Evolutionary conservation across 192 early-diverging fungal genomes (phyloP), one percentile per base, ranked within the genome.

Genomic region (Entrophospora sp.): DNA sequence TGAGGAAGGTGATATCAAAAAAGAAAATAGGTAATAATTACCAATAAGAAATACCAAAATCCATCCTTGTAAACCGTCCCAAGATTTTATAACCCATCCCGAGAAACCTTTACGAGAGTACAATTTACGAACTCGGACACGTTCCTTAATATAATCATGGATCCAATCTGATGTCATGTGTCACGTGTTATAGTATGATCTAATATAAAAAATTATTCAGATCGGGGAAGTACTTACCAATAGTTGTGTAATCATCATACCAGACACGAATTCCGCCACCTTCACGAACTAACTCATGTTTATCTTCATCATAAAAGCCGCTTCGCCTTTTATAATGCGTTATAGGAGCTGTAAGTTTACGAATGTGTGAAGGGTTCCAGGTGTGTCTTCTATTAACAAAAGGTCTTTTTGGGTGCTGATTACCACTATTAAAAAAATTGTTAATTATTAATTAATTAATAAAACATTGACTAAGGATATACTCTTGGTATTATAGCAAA

Each of bases 1-100:
- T 13, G 31, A 35, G 8, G 32, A 40, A 22, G 14, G 18, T 30
- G 13, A 14, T 1, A 57, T 49, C 42, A 13, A 5, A 30, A n/a
- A 20, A 40, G 6, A 40, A 62, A n/a, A 36, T 31, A 4, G 77
- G 52, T 76, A 30, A 53, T 14, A 61, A 71, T 70, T 79, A 70
- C 91, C 91, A 18, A 90, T 85, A 4, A 90, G 53, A 8, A 83
- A 79, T 5, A 95, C 81, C 5, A 97, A 84, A 58, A 92, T 73
- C 95, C 93, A 95, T 2, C 89, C 81, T 71, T 93, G 89, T 28
- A 77, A 72, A 20, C 86, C 78, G 42, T 94, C 89, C 70, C 80
- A 87, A 1, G 77, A 77, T 28, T 77, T 69, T 20, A 59, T 53
- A 16, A 76, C 37, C 64, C 77, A 78, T 49, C 83, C 81, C 81